Evolutionary conservation across 2,329 filamentous ascomycete species (phyloP), one percentile per base, ranked within the genome.

Genomic region (Raffaelea ambrosiae): DNA sequence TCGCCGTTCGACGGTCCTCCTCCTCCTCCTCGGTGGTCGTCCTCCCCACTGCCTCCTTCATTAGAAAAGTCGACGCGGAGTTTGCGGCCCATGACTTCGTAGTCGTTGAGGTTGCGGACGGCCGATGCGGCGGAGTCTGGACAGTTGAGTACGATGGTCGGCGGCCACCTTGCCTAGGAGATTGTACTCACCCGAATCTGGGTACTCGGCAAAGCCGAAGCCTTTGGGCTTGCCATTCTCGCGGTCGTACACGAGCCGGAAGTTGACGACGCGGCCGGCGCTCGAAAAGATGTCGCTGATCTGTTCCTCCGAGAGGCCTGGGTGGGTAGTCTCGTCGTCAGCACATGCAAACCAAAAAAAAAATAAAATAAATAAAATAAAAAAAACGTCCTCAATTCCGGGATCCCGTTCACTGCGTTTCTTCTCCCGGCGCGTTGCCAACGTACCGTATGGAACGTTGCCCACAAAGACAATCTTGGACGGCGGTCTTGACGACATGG

Each of bases 41-140:
- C 10, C 26, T 29, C 26, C 7, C 13, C 76, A 40, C 81, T 84
- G 57, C 84, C 84, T 55, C 88, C 88, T 63, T 96, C 91, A 65
- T 95, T 95, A 50, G 88, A 93, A 67, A 94, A 98, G 66, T 97
- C 93, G 48, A 98, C 93, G 51, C 90, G 81, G 54, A 98, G 77
- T 66, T 95, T 95, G 59, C 93, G 81, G 48, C 89, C 89, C 83
- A 95, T 94, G 61, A 96, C 83, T 64, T 97, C 91, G 68, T 88
- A 84, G 65, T 95, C 89, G 69, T 97, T 95, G 46, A 97, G 72
- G 63, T 98, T 97, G 57, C 91, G 84, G 43, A 97, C 91, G 3
- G 93, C 93, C 2, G 89, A 95, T 35, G 91, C 88, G 29, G 93
- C 93, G 22, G 89, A 83, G 58, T 84, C 80, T 81, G 50, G 38